These are phyloP conservation scores for Tagetes erecta DNA, from an alignment of 129 eudicot genomes.

Conservation along the genomic window DNA sequence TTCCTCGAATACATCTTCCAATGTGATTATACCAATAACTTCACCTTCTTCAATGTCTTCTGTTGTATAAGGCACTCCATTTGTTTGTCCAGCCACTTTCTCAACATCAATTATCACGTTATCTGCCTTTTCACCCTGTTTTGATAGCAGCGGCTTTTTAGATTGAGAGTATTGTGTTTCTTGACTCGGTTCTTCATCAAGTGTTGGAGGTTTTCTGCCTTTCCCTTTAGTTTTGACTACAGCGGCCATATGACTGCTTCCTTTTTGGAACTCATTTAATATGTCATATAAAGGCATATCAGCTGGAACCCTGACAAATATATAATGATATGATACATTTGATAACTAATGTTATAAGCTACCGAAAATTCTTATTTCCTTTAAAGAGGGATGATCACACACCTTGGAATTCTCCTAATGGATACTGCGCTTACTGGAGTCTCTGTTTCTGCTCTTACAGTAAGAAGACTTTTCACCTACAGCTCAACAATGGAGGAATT, in stretches of 20 bases:
- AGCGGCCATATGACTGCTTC: slow-evolving; percentile 99
- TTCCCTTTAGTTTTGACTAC: slow-evolving; percentile 75
- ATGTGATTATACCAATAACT: slow-evolving; percentile 88
- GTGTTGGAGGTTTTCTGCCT: slow-evolving; percentile 40
- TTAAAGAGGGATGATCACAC: background rate
- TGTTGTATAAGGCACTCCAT: slow-evolving; percentile 41
- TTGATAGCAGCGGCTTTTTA: slow-evolving; percentile 40
- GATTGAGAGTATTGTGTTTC: slow-evolving; percentile 40
- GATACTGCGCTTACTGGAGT: slow-evolving; percentile 99
- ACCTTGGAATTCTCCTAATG: slow-evolving; percentile 96
- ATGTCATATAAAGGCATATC: slow-evolving; percentile 98
- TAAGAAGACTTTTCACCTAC: slow-evolving; percentile 95
- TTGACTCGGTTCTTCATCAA: slow-evolving; percentile 48
- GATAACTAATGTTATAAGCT: background rate
- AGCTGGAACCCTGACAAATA: slow-evolving; percentile 74
- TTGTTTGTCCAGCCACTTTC: slow-evolving; percentile 21
- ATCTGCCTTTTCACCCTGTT: slow-evolving; percentile 45
- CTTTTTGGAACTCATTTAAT: slow-evolving; percentile 95
- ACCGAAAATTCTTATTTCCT: background rate
- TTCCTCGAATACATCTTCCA: slow-evolving; percentile 98
- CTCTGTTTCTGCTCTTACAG: slow-evolving; percentile 95
- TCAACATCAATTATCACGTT: slow-evolving; percentile 70
- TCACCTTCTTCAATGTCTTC: slow-evolving; percentile 88
- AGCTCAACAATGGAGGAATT: slow-evolving; percentile 18
- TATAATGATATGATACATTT: background rate